Base-by-base conservation (phyloP, 164 flowering plant species). In the Vitis rupestris region DNA sequence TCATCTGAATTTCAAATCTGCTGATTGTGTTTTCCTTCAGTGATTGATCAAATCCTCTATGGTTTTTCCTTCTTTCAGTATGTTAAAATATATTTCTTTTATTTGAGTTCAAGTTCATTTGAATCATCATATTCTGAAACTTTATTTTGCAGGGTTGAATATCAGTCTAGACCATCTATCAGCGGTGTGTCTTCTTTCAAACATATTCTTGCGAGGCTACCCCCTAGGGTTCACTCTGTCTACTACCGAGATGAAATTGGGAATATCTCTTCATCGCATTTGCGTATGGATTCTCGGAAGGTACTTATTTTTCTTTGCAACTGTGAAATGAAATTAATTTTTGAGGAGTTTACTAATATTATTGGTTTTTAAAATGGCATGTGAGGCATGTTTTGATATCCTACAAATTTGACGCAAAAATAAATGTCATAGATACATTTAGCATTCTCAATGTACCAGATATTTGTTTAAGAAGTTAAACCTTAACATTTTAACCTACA, bases 181-280 rank as follows among this genome's bases (percentile, higher is more conserved):
- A 83, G 87, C 75, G 99, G 98, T 59, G 77, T 67, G 10, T 83
- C 94, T 74, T 96, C 99, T 51, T 93, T 96, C 79, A 91, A 81
- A 80, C 75, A 82, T 80, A 92, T 96, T 50, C 72, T 91, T 63
- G 92, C 85, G 55, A 82, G 80, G 68, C 79, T 96, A 50, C 98
- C 99, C 16, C 99, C 98, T 56, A 82, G 90, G 57, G 97, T 92
- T 69, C 94, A 90, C 71, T 96, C 99, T 70, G 95, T 93, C 48
- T 93, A 93, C 84, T 96, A 96, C 81, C 84, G 99, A 50, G 98
- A 96, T 84, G 85, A 78, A 47, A 96, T 96, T 61, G 99, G 99
- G 59, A 96, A 96, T 75, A 93, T 96, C 70, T 96, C 98, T 53
- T 72, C 97, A 47, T 96, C 98, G 44, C 97, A 79, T 77, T 80